Conservation (phyloP, 129 eudicot genomes). For the sunflower (Helianthus annuus) region DNA sequence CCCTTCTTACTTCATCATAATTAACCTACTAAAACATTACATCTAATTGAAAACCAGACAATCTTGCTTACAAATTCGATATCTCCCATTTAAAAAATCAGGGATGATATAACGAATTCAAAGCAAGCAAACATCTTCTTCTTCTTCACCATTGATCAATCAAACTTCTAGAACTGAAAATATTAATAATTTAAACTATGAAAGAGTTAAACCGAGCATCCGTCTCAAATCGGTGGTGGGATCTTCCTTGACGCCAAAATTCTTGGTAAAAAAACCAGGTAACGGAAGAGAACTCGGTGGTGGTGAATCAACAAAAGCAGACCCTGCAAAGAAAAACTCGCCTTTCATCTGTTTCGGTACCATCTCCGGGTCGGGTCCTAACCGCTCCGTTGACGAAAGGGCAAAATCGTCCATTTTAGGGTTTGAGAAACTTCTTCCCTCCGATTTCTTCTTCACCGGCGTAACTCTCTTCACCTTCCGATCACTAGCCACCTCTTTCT, state of each 20-base stretch:
- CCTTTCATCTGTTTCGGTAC: conserved; percentile 38
- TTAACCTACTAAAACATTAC: neutral
- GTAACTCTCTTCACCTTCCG: conserved; percentile 17
- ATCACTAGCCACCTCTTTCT: conserved; percentile 6
- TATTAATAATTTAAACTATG: neutral
- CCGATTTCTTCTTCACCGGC: conserved; percentile 25
- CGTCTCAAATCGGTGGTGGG: conserved; percentile 32
- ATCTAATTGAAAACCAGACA: conserved; percentile 1
- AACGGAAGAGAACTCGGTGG: conserved; percentile 60
- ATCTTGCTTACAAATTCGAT: conserved; percentile 16
- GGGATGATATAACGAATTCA: conserved; percentile 20
- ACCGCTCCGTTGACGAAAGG: conserved; percentile 41
- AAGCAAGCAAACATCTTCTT: conserved; percentile 10
- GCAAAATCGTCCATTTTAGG: conserved; percentile 33
- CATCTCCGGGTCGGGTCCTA: conserved; percentile 48
- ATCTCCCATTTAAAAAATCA: conserved; percentile 29
- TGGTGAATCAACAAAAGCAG: conserved; percentile 51
- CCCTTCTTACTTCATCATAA: conserved; percentile 11
- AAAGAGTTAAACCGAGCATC: conserved; percentile 31
- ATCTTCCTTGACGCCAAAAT: conserved; percentile 23
- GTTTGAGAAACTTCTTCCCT: conserved; percentile 3
- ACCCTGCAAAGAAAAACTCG: conserved; percentile 55
- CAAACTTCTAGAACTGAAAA: conserved; percentile 10
- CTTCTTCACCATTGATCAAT: conserved; percentile 1
- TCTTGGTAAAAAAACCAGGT: conserved; percentile 55